phyloP scores from a whole-genome alignment of 169 alveolate genomes.

The Plasmodium blacklocki region DNA sequence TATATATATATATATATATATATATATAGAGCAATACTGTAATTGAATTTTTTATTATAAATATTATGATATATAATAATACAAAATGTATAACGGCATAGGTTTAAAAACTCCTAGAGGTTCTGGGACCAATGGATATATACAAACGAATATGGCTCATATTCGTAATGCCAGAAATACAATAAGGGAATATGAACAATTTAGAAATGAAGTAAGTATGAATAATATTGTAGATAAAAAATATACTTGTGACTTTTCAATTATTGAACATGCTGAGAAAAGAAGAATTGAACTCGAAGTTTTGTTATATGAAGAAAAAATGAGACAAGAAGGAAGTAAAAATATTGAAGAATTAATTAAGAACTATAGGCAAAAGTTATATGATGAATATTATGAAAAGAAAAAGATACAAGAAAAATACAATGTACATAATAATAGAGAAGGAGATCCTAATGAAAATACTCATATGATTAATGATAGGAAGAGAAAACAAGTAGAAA shows the following conservation, averaged over 20 bases:
- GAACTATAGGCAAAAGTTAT: conserved; percentile 64
- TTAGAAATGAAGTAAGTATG: conserved; percentile 47
- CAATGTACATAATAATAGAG: conserved; percentile 16
- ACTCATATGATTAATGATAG: conserved; percentile 73
- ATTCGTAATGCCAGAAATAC: conserved; percentile 69
- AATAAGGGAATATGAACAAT: conserved; percentile 57
- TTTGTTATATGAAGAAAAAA: conserved; percentile 60
- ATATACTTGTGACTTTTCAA: conserved; percentile 74
- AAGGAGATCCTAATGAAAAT: conserved; percentile 40
- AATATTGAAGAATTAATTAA: conserved; percentile 38
- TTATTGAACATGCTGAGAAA: conserved; percentile 74
- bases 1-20: conserved; percentile 5
- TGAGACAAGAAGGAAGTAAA: conserved; percentile 47
- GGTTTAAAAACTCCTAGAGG: conserved; percentile 88
- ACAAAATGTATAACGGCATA: conserved; percentile 83
- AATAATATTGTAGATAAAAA: conserved; percentile 57
- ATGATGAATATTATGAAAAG: conserved; percentile 69
- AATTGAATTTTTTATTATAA: not conserved
- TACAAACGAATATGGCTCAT: conserved; percentile 84
- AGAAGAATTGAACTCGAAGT: conserved; percentile 74
- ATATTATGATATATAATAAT: not conserved
- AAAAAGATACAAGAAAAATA: conserved; percentile 46
- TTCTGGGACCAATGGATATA: conserved; percentile 87
- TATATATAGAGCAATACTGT: not conserved
- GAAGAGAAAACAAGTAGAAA: conserved; percentile 63